These are phyloP conservation scores for Termitomyces heimii DNA, from an alignment of 768 basidiomycete genomes.

Conservation along the genomic window DNA sequence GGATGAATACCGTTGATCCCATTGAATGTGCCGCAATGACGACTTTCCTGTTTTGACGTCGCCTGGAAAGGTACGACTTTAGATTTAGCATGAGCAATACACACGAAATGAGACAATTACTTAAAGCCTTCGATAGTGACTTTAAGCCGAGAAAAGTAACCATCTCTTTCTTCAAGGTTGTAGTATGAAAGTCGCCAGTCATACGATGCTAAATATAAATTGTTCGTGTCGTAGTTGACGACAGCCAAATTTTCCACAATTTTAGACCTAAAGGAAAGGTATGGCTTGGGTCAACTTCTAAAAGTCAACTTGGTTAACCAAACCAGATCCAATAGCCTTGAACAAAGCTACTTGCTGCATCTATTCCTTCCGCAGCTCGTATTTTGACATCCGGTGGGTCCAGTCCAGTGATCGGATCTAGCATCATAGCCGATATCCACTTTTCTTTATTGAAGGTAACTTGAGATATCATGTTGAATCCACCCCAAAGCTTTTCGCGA, in stretches of 20 bases:
- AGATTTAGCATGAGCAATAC: not conserved
- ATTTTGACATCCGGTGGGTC: constrained; percentile 85
- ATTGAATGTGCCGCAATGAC: constrained; percentile 86
- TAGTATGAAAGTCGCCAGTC: constrained; percentile 88
- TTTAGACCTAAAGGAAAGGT: constrained; percentile 55
- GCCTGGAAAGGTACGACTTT: constrained; percentile 28
- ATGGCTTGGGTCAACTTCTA: not conserved
- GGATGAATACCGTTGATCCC: constrained; percentile 63
- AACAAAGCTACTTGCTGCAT: constrained; percentile 82
- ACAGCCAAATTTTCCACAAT: constrained; percentile 93
- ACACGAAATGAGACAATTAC: constrained; percentile 26
- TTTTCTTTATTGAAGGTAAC: constrained; percentile 76
- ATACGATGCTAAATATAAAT: constrained; percentile 78
- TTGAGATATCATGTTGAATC: constrained; percentile 79
- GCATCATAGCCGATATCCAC: constrained; percentile 88
- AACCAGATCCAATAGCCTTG: constrained; percentile 96
- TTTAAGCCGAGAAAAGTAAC: constrained; percentile 84
- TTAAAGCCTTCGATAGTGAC: constrained; percentile 74
- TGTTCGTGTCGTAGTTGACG: constrained; percentile 90
- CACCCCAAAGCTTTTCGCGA: constrained; percentile 81
- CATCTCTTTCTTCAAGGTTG: constrained; percentile 89
- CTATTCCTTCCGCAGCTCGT: constrained; percentile 87
- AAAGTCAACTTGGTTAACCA: constrained; percentile 6
- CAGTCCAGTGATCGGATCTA: constrained; percentile 88
- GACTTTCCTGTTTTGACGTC: constrained; percentile 67